These are phyloP conservation scores for Acacia confusa DNA, from an alignment of 306 rosid genomes.

Conservation along the genomic window DNA sequence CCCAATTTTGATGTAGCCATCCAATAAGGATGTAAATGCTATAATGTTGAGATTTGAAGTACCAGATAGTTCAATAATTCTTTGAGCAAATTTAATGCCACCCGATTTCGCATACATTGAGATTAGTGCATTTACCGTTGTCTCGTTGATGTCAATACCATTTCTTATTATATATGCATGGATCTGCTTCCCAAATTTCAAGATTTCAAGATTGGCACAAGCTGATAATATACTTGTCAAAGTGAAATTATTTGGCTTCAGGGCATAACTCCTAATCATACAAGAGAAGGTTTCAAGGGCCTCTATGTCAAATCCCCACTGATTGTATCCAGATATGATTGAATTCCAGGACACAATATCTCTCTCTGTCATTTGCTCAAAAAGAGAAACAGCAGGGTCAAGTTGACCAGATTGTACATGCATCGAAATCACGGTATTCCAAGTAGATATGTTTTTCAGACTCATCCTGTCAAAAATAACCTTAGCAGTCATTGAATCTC, in stretches of 20 bases:
- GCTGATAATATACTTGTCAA: slow-evolving; percentile 77
- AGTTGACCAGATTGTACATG: slow-evolving; percentile 61
- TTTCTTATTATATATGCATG: slow-evolving; percentile 62
- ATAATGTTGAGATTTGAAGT: slow-evolving; percentile 58
- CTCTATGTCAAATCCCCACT: slow-evolving; percentile 54
- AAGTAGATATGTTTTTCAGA: slow-evolving; percentile 55
- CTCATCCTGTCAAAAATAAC: slow-evolving; percentile 70
- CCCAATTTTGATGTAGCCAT: slow-evolving; percentile 83
- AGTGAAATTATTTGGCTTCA: slow-evolving; percentile 76
- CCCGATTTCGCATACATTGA: slow-evolving; percentile 86
- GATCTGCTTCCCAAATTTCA: slow-evolving; percentile 73
- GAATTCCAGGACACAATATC: slow-evolving; percentile 80
- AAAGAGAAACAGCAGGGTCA: slow-evolving; percentile 61
- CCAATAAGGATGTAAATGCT: slow-evolving; percentile 79
- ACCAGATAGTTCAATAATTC: slow-evolving; percentile 48
- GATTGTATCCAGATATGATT: slow-evolving; percentile 65
- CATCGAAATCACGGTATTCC: slow-evolving; percentile 74
- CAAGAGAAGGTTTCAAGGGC: slow-evolving; percentile 58
- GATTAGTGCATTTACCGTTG: slow-evolving; percentile 63
- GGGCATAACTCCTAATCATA: slow-evolving; percentile 54
- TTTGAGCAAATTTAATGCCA: slow-evolving; percentile 55
- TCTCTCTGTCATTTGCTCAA: slow-evolving; percentile 61
- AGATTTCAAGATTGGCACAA: slow-evolving; percentile 69
- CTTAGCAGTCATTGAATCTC: slow-evolving; percentile 59
- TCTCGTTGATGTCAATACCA: slow-evolving; percentile 45